Percentiles rank a stretch among this genome's conserved stretches.
Evolutionary conservation across 371 early-diverging fungal species (phyloP).

Genomic region (Mortierella sp.): DNA sequence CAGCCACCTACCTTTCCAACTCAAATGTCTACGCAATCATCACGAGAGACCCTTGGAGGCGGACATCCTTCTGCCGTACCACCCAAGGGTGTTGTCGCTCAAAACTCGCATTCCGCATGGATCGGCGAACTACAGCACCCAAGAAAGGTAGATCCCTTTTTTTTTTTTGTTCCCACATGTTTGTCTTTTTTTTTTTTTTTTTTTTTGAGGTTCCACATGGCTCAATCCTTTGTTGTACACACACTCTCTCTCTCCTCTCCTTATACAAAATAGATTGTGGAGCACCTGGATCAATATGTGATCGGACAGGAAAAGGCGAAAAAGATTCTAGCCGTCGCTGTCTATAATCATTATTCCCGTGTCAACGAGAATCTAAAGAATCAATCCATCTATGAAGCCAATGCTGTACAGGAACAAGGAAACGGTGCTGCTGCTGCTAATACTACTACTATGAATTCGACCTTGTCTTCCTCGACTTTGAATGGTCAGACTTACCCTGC

Average conservation of each 20-base stretch:
- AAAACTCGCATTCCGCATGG: slow-evolving; percentile 32
- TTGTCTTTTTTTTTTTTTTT: background rate
- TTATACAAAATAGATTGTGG: slow-evolving; percentile 69
- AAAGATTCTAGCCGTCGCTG: slow-evolving; percentile 84
- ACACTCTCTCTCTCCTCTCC: background rate
- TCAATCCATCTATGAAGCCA: background rate
- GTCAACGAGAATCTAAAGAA: slow-evolving; percentile 69
- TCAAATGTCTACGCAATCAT: slow-evolving; percentile 22
- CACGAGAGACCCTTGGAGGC: slow-evolving; percentile 20
- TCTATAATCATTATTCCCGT: slow-evolving; percentile 89
- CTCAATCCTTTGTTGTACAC: too few relatives aligned
- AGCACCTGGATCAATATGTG: slow-evolving; percentile 85
- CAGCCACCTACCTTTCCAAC: slow-evolving; percentile 24
- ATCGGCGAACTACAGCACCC: slow-evolving; percentile 44
- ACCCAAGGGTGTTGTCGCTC: slow-evolving; percentile 10
- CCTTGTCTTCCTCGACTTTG: too few relatives aligned
- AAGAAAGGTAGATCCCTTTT: slow-evolving; percentile 23
- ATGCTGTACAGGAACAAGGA: too few relatives aligned
- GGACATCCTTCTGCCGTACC: slow-evolving; percentile 9
- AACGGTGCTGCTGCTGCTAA: too few relatives aligned
- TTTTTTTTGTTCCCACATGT: background rate
- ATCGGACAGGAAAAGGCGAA: slow-evolving; percentile 91
- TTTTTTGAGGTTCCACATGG: background rate
- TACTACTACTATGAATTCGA: too few relatives aligned
- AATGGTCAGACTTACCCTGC: too few relatives aligned